Evolutionary conservation across 176 grass and related monocot genomes (phyloP).

Genomic region (sorghum (Sorghum bicolor)): Sorghum_bicolor_NCBIv3 NC_012875.2:58724001-58724500

Average conservation of each 20-base stretch:
- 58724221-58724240: conserved; percentile 32
- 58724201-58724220: conserved; percentile 47
- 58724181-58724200: conserved; percentile 34
- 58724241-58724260: conserved; percentile 23
- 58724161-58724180: conserved; percentile 28
- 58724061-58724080: conserved; percentile 19
- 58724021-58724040: conserved; percentile 19
- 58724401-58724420: conserved; percentile 10
- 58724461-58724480: conserved; percentile 38
- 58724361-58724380: background rate
- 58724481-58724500: conserved; percentile 41
- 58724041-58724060: background rate
- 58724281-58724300: background rate
- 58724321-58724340: background rate
- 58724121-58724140: conserved; percentile 37
- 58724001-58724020: background rate
- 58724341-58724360: conserved; percentile 4
- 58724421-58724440: background rate
- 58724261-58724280: conserved; percentile 25
- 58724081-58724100: conserved; percentile 45
- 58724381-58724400: background rate
- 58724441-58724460: conserved; percentile 16
- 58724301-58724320: background rate
- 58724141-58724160: conserved; percentile 24
- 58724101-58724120: conserved; percentile 31